Percentiles rank a stretch among this genome's conserved stretches.
phyloP scores from a whole-genome alignment of 805 yeast genomes.

The Tanozyma kutaoensis region DNA sequence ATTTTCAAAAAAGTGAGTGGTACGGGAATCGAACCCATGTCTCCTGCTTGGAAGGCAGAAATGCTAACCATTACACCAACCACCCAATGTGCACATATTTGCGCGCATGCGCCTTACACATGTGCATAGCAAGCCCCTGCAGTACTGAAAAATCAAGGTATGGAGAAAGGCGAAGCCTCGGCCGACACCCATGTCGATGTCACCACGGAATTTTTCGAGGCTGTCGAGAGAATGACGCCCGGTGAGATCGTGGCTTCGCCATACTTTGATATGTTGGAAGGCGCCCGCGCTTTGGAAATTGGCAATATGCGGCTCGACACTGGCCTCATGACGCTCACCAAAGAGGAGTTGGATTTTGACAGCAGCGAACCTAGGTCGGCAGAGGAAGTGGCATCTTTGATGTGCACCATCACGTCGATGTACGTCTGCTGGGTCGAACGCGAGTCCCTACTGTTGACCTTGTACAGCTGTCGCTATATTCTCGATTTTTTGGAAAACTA shows the following conservation, averaged over 20 bases:
- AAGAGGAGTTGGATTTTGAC: conserved; percentile 34
- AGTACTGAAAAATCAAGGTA: no score
- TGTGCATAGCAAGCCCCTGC: no score
- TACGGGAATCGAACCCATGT: conserved; percentile 93
- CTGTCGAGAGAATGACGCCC: conserved; percentile 11
- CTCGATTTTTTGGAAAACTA: conserved; percentile 39
- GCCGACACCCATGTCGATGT: conserved; percentile 30
- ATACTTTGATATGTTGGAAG: conserved; percentile 58
- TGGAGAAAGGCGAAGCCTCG: no score
- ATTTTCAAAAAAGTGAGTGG: conserved; percentile 39
- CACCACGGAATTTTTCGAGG: conserved; percentile 35
- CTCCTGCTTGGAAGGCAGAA: conserved; percentile 90
- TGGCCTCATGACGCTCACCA: conserved; percentile 39
- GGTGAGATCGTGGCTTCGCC: conserved; percentile 49
- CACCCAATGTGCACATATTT: conserved; percentile 51
- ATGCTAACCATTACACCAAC: conserved; percentile 90
- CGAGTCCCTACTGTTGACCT: conserved; percentile 61
- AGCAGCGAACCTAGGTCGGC: conserved; percentile 21
- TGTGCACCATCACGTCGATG: conserved; percentile 39
- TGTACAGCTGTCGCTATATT: conserved; percentile 63
- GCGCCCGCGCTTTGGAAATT: conserved; percentile 80
- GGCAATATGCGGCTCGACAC: conserved; percentile 67
- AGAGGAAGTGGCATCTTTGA: conserved; percentile 33
- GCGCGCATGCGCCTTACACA: no score
- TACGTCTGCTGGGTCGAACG: conserved; percentile 68